Percentiles rank a stretch among this genome's conserved stretches.
These are phyloP conservation scores for Neurospora terricola DNA, from an alignment of 495 filamentous ascomycete genomes.

Conservation along the genomic window DNA sequence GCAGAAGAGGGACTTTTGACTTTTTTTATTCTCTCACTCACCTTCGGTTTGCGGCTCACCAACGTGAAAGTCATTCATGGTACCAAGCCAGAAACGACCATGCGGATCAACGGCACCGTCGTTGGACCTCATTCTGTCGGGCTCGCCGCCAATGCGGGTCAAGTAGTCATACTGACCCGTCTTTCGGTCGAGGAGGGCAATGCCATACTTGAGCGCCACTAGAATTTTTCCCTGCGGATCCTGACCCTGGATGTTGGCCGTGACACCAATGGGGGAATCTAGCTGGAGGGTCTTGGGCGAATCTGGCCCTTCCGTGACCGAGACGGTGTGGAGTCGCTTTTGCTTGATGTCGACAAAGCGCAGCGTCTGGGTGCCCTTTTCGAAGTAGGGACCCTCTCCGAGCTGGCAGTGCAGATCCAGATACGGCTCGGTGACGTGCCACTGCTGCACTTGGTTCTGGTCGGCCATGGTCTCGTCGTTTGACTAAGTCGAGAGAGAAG, in stretches of 20 bases:
- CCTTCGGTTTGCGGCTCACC: constrained; percentile 44
- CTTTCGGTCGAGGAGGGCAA: constrained; percentile 61
- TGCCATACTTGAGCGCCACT: constrained; percentile 72
- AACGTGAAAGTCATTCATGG: constrained; percentile 68
- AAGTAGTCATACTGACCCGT: constrained; percentile 48
- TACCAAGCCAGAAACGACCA: constrained; percentile 81
- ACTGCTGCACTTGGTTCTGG: constrained; percentile 24
- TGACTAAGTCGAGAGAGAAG: background rate
- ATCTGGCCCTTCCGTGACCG: constrained; percentile 52
- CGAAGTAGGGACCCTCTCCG: constrained; percentile 78
- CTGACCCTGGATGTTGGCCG: constrained; percentile 66
- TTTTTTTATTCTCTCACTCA: constrained; percentile 19
- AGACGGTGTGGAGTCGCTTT: constrained; percentile 61
- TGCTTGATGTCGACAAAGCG: constrained; percentile 88
- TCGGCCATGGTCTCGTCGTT: constrained; percentile 15
- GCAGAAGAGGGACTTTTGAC: background rate
- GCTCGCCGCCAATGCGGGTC: constrained; percentile 30
- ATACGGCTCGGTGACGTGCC: constrained; percentile 55
- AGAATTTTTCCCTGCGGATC: constrained; percentile 55
- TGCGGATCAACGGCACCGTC: constrained; percentile 74
- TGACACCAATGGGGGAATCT: constrained; percentile 62
- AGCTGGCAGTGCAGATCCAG: constrained; percentile 61
- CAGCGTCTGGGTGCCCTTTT: constrained; percentile 54
- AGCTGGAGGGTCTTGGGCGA: constrained; percentile 59
- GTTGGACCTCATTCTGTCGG: constrained; percentile 54